Conservation (phyloP, 169 alveolate species). For the Eimeria tenella region DNA sequence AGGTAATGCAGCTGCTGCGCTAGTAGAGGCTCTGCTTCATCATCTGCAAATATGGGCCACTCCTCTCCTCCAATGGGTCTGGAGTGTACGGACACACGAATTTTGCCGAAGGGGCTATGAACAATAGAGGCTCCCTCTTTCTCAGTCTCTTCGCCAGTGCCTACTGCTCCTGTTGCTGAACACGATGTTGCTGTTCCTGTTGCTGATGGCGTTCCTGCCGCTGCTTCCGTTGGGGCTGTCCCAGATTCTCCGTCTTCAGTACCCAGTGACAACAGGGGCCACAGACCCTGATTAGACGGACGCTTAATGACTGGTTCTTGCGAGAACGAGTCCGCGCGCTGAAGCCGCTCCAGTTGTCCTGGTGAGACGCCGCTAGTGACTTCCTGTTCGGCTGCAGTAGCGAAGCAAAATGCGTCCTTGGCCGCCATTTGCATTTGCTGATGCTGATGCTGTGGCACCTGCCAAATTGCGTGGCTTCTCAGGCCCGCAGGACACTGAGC, state of each 20-base stretch:
- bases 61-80: conserved; percentile 33
- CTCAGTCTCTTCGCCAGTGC: not conserved
- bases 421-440: not conserved
- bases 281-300: not conserved
- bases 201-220: conserved; percentile 23
- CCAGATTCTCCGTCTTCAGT: conserved; percentile 40
- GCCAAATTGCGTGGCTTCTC: not conserved
- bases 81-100: conserved; percentile 66
- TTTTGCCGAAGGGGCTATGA: conserved; percentile 69
- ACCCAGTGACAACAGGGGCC: conserved; percentile 28
- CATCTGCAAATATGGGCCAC: conserved; percentile 80
- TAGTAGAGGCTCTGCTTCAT: conserved; percentile 73
- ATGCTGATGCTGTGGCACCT: conserved; percentile 11
- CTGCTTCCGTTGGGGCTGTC: conserved; percentile 29
- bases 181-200: not conserved
- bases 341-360: conserved; percentile 23
- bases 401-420: not conserved
- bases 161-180: conserved; percentile 49
- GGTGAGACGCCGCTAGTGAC: not conserved
- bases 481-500: not conserved
- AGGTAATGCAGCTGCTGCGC: conserved; percentile 68
- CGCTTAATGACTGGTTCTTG: conserved; percentile 2
- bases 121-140: conserved; percentile 35
- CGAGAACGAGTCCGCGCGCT: not conserved
- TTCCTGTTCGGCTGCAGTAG: not conserved